Conservation (phyloP, 176 grass and related monocot genomes). For the Thinopyrum elongatum region DNA sequence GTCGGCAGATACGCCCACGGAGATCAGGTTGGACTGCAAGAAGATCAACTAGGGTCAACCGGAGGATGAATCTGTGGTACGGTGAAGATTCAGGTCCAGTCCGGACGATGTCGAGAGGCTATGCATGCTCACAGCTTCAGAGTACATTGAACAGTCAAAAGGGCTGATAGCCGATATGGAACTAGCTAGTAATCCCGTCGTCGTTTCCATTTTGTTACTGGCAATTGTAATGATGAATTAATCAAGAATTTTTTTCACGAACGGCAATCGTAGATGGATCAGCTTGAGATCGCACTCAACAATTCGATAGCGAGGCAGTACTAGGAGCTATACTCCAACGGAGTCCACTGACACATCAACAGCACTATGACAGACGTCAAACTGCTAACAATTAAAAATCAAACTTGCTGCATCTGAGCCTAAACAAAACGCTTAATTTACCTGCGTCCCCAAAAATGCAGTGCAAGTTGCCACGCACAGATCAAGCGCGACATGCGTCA, state of each 20-base stretch:
- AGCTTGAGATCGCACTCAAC: neutral
- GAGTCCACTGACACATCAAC: neutral
- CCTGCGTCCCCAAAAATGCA: neutral
- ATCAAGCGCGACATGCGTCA: neutral
- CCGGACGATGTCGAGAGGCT: neutral
- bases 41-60: constrained; percentile 36
- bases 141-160: constrained; percentile 8
- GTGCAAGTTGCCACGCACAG: constrained; percentile 2
- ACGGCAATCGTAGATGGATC: neutral
- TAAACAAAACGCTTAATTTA: neutral
- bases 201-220: neutral
- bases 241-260: neutral
- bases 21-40: constrained; percentile 65
- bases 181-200: neutral
- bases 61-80: neutral
- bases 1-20: constrained; percentile 32
- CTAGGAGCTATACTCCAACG: neutral
- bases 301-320: neutral
- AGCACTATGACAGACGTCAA: neutral
- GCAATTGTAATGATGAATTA: constrained; percentile 5
- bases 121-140: neutral
- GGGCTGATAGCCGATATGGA: neutral
- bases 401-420: neutral
- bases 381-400: neutral
- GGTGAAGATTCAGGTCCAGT: neutral